These are phyloP conservation scores for Beauveria rudraprayagi DNA, from an alignment of 2,329 filamentous ascomycete genomes.

Conservation along the genomic window DNA sequence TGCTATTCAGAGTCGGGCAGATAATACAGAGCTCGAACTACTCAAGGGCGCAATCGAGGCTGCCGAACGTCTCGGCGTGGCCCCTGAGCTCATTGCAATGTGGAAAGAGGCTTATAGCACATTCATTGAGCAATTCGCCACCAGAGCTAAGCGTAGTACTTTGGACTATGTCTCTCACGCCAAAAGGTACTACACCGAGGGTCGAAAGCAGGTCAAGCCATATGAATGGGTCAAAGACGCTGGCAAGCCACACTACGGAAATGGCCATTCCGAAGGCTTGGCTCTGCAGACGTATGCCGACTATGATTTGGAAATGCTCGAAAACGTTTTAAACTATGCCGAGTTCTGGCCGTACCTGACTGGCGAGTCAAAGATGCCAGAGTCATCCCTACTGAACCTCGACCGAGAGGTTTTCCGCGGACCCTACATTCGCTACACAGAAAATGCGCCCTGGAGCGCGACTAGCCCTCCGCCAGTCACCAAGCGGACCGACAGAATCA, in stretches of 20 bases:
- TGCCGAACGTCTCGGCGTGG: neutral
- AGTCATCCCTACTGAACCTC: neutral
- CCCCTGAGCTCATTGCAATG: neutral
- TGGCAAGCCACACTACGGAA: neutral
- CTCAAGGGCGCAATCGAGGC: neutral
- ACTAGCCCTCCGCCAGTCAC: neutral
- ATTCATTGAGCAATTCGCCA: neutral
- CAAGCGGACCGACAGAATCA: neutral
- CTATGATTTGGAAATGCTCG: neutral
- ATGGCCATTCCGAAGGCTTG: neutral
- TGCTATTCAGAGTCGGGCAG: neutral
- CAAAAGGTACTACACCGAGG: neutral
- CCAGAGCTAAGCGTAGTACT: neutral
- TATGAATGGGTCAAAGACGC: neutral
- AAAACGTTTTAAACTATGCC: neutral
- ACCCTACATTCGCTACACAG: neutral
- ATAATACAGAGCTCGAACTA: neutral
- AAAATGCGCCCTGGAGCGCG: neutral
- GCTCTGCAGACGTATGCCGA: neutral
- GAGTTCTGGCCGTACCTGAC: neutral
- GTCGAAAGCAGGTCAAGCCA: neutral
- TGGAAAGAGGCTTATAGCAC: neutral
- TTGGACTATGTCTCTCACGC: neutral
- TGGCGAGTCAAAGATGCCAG: neutral
- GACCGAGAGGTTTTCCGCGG: constrained; percentile 1